Conservation (phyloP, 495 filamentous ascomycete genomes). For the Tetracladium setigerum region DNA sequence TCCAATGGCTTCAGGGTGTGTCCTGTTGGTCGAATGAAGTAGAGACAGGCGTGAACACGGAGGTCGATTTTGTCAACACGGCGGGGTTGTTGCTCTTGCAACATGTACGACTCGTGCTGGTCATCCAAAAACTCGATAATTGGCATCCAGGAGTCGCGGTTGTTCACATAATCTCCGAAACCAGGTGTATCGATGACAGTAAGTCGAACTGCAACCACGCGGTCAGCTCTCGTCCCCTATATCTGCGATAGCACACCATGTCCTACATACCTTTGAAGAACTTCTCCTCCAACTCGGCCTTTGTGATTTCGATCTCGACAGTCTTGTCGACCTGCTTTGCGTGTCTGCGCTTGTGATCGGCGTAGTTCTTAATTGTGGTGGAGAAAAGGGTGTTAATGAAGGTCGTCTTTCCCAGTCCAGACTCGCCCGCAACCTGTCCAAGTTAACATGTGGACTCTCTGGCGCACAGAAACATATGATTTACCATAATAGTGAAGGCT, state of each 20-base stretch:
- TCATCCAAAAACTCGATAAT: slow-evolving; percentile 99
- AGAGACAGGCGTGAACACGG: slow-evolving; percentile 95
- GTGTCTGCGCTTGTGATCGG: slow-evolving; percentile 96
- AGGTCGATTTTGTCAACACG: slow-evolving; percentile 98
- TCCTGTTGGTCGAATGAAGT: slow-evolving; percentile 97
- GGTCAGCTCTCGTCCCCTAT: not conserved
- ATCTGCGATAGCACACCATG: not conserved
- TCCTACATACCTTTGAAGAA: slow-evolving; percentile 89
- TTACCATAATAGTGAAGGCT: slow-evolving; percentile 98
- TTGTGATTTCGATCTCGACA: slow-evolving; percentile 99
- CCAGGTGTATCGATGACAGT: slow-evolving; percentile 98
- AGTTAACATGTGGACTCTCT: not conserved
- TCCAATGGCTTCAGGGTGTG: slow-evolving; percentile 98
- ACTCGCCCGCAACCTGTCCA: slow-evolving; percentile 91
- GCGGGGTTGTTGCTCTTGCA: slow-evolving; percentile 98
- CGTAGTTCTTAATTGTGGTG: slow-evolving; percentile 99
- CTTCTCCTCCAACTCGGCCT: slow-evolving; percentile 99
- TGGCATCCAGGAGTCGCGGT: slow-evolving; percentile 98
- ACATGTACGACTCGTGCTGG: slow-evolving; percentile 99
- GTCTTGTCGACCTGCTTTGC: slow-evolving; percentile 99
- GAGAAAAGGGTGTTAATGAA: slow-evolving; percentile 99
- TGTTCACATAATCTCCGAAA: slow-evolving; percentile 99
- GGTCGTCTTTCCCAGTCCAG: slow-evolving; percentile 96
- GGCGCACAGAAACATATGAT: slow-evolving; percentile 13
- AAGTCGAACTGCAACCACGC: slow-evolving; percentile 63